A percentile compares a stretch with the other conserved stretches of the same genome.
Evolutionary conservation across 257 asterid genomes (phyloP).

Genomic region (Petunia axillaris): DNA sequence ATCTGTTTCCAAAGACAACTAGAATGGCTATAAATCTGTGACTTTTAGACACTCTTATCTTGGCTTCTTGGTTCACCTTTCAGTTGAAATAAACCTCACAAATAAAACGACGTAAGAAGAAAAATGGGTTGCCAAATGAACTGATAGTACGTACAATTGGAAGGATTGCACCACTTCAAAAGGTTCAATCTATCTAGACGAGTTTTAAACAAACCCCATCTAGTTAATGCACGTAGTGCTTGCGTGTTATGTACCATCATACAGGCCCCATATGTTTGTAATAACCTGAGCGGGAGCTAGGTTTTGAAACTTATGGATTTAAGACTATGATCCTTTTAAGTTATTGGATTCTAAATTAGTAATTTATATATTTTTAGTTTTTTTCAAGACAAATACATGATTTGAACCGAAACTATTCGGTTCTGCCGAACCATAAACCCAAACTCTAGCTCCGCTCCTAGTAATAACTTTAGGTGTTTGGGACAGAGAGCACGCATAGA

Average conservation of each 20-base stretch:
- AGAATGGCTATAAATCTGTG: conserved; percentile 4
- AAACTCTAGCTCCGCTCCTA: no score
- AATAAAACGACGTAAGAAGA: background rate
- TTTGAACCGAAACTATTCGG: no score
- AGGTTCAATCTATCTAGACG: conserved; percentile 27
- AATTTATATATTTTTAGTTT: no score
- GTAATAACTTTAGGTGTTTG: no score
- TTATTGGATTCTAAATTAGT: no score
- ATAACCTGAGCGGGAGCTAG: background rate
- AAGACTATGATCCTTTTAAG: no score
- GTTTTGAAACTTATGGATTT: no score
- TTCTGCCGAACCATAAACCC: background rate
- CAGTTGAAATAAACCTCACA: conserved; percentile 4
- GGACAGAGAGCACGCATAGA: no score
- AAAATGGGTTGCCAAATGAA: conserved; percentile 13
- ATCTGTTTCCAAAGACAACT: conserved; percentile 20
- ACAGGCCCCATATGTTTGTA: conserved; percentile 13
- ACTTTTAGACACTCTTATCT: background rate
- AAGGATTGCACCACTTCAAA: background rate
- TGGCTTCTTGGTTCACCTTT: background rate
- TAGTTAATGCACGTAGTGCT: conserved; percentile 22
- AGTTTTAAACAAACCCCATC: background rate
- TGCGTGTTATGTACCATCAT: conserved; percentile 22
- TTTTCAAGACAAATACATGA: no score
- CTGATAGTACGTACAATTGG: conserved; percentile 6